A percentile compares a stretch with the other conserved stretches of the same genome.
Evolutionary conservation across 2,329 filamentous ascomycete genomes (phyloP).

Genomic region (Colletotrichum camelliae): DNA sequence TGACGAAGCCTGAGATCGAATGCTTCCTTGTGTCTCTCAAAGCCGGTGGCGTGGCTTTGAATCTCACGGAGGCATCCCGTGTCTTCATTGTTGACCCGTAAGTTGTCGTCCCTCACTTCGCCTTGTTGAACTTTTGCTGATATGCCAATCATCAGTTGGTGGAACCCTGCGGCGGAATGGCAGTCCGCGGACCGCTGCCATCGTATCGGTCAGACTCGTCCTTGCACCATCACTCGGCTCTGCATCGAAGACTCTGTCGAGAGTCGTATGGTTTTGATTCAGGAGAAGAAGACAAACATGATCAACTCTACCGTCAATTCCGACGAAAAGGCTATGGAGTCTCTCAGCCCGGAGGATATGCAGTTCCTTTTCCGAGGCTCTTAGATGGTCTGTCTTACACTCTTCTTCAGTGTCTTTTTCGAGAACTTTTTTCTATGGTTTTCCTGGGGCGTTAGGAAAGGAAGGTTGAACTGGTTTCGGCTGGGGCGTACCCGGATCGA

Average conservation of each 20-base stretch:
- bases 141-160: slow-evolving; percentile 69
- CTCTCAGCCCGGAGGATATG: slow-evolving; percentile 88
- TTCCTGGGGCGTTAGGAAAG: neutral
- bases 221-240: slow-evolving; percentile 91
- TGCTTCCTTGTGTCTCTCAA: slow-evolving; percentile 97
- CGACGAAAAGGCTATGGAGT: slow-evolving; percentile 90
- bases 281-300: slow-evolving; percentile 99
- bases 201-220: slow-evolving; percentile 92
- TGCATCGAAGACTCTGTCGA: slow-evolving; percentile 98
- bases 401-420: neutral
- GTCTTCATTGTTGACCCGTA: slow-evolving; percentile 97
- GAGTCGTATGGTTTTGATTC: slow-evolving; percentile 90
- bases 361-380: slow-evolving; percentile 90
- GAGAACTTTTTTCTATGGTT: neutral
- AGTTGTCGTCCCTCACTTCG: slow-evolving; percentile 45
- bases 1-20: slow-evolving; percentile 92
- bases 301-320: slow-evolving; percentile 97
- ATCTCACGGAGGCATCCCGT: slow-evolving; percentile 90
- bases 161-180: slow-evolving; percentile 99
- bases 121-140: slow-evolving; percentile 24
- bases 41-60: slow-evolving; percentile 93
- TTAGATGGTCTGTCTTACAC: neutral
- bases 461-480: neutral
- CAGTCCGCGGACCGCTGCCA: slow-evolving; percentile 94
- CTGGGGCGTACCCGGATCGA: neutral